Evolutionary conservation across 2,329 filamentous ascomycete species (phyloP).

Genomic region (Fusarium sp.): DNA sequence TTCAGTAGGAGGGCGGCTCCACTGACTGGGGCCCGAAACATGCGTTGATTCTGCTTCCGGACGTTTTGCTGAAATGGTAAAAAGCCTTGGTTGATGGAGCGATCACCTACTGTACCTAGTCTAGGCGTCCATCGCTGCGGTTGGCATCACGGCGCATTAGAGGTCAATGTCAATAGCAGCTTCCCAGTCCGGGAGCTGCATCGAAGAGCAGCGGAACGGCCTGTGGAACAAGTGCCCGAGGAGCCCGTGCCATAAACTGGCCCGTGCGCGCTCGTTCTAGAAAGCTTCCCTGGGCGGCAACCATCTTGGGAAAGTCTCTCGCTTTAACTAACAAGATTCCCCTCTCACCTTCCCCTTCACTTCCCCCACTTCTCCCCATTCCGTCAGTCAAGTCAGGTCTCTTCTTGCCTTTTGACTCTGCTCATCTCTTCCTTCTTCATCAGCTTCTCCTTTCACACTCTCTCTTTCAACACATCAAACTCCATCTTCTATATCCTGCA

Average conservation of each 20-base stretch:
- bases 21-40: neutral
- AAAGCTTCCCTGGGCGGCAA: constrained; percentile 45
- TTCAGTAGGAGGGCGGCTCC: neutral
- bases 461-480: neutral
- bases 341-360: constrained; percentile 4
- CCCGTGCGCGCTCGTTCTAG: constrained; percentile 44
- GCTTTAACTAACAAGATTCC: constrained; percentile 15
- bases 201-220: constrained; percentile 42
- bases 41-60: constrained; percentile 33
- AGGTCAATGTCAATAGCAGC: neutral
- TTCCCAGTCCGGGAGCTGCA: constrained; percentile 44
- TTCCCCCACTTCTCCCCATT: constrained; percentile 38
- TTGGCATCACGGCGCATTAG: too few species aligned
- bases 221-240: constrained; percentile 41
- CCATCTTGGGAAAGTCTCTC: constrained; percentile 32
- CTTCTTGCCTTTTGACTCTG: constrained; percentile 7
- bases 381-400: constrained; percentile 20
- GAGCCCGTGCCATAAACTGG: constrained; percentile 24
- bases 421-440: constrained; percentile 24
- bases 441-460: constrained; percentile 7
- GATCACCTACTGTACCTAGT: neutral
- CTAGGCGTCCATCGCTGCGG: neutral
- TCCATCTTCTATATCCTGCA: constrained; percentile 10
- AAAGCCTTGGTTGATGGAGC: neutral
- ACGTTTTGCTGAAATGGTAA: neutral